A percentile compares a stretch with the other conserved stretches of the same genome.
These are phyloP conservation scores for Leccinum broughii DNA, from an alignment of 768 basidiomycete genomes.

Conservation along the genomic window DNA sequence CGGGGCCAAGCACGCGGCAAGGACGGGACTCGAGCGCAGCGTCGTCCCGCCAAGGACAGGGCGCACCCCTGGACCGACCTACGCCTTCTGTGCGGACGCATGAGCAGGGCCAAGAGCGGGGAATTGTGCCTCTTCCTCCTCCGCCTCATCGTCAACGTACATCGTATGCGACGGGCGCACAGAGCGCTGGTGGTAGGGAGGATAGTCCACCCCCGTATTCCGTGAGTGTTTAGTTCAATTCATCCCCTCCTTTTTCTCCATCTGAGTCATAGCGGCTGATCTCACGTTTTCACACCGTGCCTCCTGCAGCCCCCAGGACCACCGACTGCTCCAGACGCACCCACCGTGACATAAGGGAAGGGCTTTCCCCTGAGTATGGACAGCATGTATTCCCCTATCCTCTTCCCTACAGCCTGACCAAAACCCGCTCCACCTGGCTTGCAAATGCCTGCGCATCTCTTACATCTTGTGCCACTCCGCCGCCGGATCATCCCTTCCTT, in stretches of 20 bases:
- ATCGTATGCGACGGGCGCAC: background rate
- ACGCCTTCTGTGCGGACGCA: background rate
- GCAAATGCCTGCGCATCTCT: no score
- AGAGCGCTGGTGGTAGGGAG: background rate
- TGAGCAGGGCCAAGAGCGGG: background rate
- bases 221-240: slow-evolving; percentile 15
- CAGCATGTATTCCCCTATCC: background rate
- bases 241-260: background rate
- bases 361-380: background rate
- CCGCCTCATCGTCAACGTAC: slow-evolving; percentile 10
- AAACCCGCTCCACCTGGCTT: background rate
- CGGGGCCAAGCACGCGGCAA: background rate
- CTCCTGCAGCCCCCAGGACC: slow-evolving; percentile 8
- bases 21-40: background rate
- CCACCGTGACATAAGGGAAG: slow-evolving; percentile 2
- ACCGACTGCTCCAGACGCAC: slow-evolving; percentile 3
- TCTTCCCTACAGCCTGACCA: no score
- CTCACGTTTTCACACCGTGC: background rate
- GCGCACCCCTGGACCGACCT: background rate
- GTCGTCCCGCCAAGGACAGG: background rate
- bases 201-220: slow-evolving; percentile 28
- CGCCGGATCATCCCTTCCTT: no score
- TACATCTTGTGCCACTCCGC: no score
- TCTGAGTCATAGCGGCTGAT: no score
- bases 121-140: background rate